phyloP scores from a whole-genome alignment of 192 early-diverging fungal genomes.

The Coemansia sp. region DNA sequence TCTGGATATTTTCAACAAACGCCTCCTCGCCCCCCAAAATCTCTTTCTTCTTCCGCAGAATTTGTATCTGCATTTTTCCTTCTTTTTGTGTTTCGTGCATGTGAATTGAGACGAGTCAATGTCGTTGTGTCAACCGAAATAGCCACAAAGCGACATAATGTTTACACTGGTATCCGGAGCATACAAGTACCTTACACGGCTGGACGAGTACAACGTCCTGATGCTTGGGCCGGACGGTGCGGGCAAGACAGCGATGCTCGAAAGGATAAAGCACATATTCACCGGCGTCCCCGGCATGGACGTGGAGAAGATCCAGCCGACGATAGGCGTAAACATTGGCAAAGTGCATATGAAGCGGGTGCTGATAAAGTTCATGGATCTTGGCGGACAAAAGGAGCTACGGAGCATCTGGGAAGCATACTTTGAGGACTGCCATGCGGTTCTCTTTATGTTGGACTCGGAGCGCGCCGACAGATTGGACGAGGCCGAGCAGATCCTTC shows the following conservation, averaged over 20 bases:
- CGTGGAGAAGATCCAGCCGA: constrained; percentile 91
- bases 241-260: constrained; percentile 97
- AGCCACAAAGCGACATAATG: constrained; percentile 59
- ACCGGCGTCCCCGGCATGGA: constrained; percentile 71
- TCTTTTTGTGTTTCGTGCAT: background rate
- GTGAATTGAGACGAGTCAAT: background rate
- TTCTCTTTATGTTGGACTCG: constrained; percentile 95
- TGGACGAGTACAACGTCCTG: constrained; percentile 94
- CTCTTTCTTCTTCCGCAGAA: background rate
- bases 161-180: constrained; percentile 90
- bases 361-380: constrained; percentile 88
- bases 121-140: background rate
- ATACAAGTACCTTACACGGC: constrained; percentile 85
- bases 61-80: background rate
- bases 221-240: constrained; percentile 95
- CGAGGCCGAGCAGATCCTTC: constrained; percentile 29
- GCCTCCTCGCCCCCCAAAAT: too few species aligned
- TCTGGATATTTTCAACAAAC: too few species aligned
- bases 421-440: constrained; percentile 89
- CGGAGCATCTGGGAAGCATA: constrained; percentile 93
- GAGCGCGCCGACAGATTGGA: constrained; percentile 68
- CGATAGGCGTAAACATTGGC: constrained; percentile 91
- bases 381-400: constrained; percentile 89
- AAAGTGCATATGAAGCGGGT: constrained; percentile 22
- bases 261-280: constrained; percentile 84